Evolutionary conservation across 129 eudicot genomes (phyloP).

Genomic region (Apium graveolens): DNA sequence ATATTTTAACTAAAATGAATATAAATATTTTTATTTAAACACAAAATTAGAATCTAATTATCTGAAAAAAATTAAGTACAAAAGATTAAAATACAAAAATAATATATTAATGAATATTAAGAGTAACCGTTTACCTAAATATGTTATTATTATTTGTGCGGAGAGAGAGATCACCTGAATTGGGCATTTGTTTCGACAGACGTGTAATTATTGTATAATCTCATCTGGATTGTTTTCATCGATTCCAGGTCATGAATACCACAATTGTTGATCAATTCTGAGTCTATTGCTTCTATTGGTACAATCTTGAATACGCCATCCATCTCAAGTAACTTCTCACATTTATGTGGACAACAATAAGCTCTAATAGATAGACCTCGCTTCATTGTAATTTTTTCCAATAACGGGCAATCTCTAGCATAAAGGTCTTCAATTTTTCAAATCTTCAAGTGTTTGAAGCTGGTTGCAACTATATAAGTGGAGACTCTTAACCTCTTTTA

Average conservation of each 20-base stretch:
- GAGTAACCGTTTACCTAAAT: too few species aligned
- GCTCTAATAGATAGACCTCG: too few species aligned
- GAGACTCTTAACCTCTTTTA: background rate
- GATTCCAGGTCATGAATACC: background rate
- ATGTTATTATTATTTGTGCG: too few species aligned
- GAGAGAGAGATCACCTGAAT: constrained; percentile 4
- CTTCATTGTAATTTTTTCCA: background rate
- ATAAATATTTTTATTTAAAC: too few species aligned
- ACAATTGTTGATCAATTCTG: background rate
- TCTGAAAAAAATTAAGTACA: too few species aligned
- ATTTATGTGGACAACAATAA: fast-evolving
- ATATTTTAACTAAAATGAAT: too few species aligned
- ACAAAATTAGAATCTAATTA: too few species aligned
- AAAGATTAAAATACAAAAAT: too few species aligned
- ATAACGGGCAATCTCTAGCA: background rate
- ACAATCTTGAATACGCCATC: background rate
- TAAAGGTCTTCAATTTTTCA: background rate
- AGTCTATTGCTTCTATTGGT: background rate
- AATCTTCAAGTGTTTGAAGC: background rate
- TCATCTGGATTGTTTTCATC: background rate
- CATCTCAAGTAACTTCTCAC: background rate
- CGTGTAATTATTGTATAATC: background rate
- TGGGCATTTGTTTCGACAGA: background rate
- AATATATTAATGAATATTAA: too few species aligned
- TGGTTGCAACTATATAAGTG: background rate